Evolutionary conservation across 208 protist species (phyloP).

Genomic region (Entamoeba nuttalli): DNA sequence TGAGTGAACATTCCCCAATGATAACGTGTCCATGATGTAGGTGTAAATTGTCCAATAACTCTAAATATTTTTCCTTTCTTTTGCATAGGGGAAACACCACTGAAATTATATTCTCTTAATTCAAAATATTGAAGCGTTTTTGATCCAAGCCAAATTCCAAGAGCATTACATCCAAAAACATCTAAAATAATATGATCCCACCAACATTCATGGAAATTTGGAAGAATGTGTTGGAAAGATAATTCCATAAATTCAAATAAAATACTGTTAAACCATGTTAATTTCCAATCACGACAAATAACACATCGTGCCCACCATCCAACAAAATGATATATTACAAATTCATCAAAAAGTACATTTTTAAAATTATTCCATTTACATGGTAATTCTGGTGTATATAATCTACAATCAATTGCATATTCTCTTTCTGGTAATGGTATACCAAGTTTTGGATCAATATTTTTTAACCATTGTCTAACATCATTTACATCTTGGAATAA

Average conservation of each 20-base stretch:
- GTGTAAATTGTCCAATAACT: neutral
- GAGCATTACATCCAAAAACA: constrained; percentile 73
- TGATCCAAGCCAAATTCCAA: constrained; percentile 69
- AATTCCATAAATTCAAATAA: constrained; percentile 79
- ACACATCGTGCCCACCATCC: constrained; percentile 76
- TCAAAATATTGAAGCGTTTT: constrained; percentile 32
- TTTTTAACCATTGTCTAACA: constrained; percentile 37
- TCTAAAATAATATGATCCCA: constrained; percentile 83
- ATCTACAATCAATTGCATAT: constrained; percentile 74
- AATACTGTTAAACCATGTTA: constrained; percentile 60
- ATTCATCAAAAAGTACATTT: constrained; percentile 65
- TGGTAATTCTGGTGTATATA: constrained; percentile 41
- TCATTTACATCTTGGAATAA: constrained; percentile 20
- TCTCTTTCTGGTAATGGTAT: constrained; percentile 52
- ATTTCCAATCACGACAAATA: constrained; percentile 66
- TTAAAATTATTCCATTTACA: constrained; percentile 15
- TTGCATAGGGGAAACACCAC: neutral
- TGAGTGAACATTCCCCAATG: neutral
- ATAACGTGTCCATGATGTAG: neutral
- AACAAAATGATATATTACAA: constrained; percentile 71
- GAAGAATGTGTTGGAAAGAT: constrained; percentile 71
- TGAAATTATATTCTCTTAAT: constrained; percentile 30
- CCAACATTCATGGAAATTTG: constrained; percentile 91
- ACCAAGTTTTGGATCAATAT: constrained; percentile 57
- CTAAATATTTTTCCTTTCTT: neutral